These are phyloP conservation scores for Coffea eugenioides DNA, from an alignment of 257 asterid genomes.

Conservation along the genomic window DNA sequence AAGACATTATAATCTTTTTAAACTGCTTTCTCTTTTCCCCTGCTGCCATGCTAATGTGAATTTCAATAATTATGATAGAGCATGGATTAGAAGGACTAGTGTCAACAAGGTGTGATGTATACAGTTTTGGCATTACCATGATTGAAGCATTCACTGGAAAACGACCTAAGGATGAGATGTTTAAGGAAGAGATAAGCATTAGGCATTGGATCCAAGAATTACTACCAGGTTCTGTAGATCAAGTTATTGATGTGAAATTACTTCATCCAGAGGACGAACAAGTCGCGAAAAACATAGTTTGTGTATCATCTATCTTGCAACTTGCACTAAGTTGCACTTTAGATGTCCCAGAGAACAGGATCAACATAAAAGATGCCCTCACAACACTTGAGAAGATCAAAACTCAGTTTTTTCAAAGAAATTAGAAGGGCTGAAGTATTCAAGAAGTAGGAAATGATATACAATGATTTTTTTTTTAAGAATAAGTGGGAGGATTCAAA, in stretches of 20 bases:
- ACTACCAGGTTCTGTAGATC: background rate
- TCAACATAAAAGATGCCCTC: slow-evolving; percentile 14
- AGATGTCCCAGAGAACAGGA: slow-evolving; percentile 1
- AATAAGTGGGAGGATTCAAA: no score
- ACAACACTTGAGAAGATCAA: slow-evolving; percentile 17
- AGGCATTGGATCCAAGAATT: slow-evolving; percentile 7
- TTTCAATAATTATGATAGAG: background rate
- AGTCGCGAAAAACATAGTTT: background rate
- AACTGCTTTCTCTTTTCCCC: no score
- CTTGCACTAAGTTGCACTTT: slow-evolving; percentile 18
- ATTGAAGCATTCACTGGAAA: slow-evolving; percentile 14
- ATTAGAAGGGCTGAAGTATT: background rate
- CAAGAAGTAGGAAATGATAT: background rate
- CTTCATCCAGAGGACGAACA: background rate
- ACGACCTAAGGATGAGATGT: slow-evolving; percentile 13
- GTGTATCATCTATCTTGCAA: slow-evolving; percentile 7
- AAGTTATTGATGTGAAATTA: slow-evolving; percentile 13
- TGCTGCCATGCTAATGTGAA: no score
- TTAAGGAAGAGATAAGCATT: background rate
- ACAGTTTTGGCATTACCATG: slow-evolving; percentile 15
- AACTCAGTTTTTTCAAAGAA: background rate
- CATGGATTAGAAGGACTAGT: background rate
- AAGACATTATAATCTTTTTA: no score
- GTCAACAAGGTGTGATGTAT: slow-evolving; percentile 12
- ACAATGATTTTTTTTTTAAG: no score